Base-by-base conservation (phyloP, 768 basidiomycete species). In the Holtermannia corniformis region DNA sequence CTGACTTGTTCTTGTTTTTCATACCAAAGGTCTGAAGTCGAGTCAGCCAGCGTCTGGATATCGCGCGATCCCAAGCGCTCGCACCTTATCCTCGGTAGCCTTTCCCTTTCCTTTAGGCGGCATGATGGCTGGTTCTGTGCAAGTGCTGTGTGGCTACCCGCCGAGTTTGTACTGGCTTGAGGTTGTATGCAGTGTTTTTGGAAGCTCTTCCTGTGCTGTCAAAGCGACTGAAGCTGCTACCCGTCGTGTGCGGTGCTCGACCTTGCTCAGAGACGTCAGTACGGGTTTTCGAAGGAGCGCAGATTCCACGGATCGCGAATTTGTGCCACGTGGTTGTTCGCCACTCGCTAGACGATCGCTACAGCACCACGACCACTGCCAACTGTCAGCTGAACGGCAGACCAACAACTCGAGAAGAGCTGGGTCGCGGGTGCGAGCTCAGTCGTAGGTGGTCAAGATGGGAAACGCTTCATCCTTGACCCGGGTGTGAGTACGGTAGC, bases 1-100 rank as follows among this genome's bases (percentile, higher is more conserved):
- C 75, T 2, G 90, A 92, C 76, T 89, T 91, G 70, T 66, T 68
- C 60, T 71, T 72, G 64, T 76, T 76, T 65, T 75, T 75, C 62
- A 76, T 66, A 25, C 75, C 75, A 51, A 76, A 76, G 41, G 73
- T 74, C 75, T 75, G 46, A 10, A 25, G 19, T 12, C 46, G n/a
- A n/a, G 49, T 16, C 28, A 46, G 41, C 28, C 14, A 27, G n/a
- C 21, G 23, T 27, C 5, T 3, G n/a, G 3, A 20, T 16, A 19
- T 26, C 16, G 21, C 24, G 13, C 23, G 3, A 1, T 11, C 14
- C 23, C 24, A 16, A 4, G 5, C 14, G 24, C 26, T 5, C 50
- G 49, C 24, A 57, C 55, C 51, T 57, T 57, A 25, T 57, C 55
- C 51, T 52, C 47, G 14, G 49, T 16, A 20, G 37, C 50, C 23